Percentiles rank a stretch among this genome's conserved stretches.
Conservation (phyloP, 345 rosid species). For the Pseudoturritis turrita region DNA sequence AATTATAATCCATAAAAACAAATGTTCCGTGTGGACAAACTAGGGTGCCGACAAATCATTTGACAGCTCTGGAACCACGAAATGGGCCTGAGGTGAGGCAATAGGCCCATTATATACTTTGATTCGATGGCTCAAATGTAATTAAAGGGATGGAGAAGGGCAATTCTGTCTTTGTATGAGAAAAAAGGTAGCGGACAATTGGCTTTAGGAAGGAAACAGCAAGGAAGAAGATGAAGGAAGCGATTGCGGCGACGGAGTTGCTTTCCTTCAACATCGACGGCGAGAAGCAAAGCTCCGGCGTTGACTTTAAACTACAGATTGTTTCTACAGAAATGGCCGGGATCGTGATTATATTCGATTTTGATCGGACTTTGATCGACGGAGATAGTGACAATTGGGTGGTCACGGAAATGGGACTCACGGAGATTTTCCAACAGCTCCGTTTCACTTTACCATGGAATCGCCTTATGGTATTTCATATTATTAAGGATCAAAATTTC, state of each 20-base stretch:
- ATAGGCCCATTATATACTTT: background rate
- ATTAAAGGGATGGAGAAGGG: background rate
- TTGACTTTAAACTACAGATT: background rate
- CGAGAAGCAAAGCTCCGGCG: conserved; percentile 15
- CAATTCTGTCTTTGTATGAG: background rate
- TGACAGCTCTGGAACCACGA: too few relatives aligned
- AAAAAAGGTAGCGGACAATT: too few relatives aligned
- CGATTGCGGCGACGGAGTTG: background rate
- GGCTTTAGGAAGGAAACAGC: too few relatives aligned
- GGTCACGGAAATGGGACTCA: conserved; percentile 73
- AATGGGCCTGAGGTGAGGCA: background rate
- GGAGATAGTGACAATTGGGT: conserved; percentile 83
- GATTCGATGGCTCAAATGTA: background rate
- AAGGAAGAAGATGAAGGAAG: background rate
- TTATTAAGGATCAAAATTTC: background rate
- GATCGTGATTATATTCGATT: conserved; percentile 64
- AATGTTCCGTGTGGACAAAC: too few relatives aligned
- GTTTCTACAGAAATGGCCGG: conserved; percentile 34
- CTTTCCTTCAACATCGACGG: background rate
- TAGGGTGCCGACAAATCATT: too few relatives aligned
- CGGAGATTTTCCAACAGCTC: conserved; percentile 58
- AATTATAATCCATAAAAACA: too few relatives aligned
- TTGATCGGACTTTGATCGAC: conserved; percentile 84
- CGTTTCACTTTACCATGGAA: conserved; percentile 72
- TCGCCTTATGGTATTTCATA: conserved; percentile 61